phyloP scores from a whole-genome alignment of 1,284 basidiomycete species.

The Puccinia hordei region DNA sequence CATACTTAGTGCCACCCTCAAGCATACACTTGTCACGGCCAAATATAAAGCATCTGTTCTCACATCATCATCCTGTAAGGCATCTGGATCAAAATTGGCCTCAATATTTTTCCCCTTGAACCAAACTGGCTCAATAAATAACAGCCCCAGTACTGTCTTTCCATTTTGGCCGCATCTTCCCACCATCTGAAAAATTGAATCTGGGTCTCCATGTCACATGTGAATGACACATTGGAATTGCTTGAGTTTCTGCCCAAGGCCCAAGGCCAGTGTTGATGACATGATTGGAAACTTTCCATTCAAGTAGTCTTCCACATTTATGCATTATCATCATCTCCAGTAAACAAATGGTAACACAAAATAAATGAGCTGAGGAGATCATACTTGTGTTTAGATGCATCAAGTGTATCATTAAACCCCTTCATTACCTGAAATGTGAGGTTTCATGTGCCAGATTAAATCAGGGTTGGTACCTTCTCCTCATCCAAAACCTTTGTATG shows the following conservation, averaged over 20 bases:
- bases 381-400: background rate
- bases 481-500: background rate
- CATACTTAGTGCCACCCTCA: background rate
- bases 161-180: conserved; percentile 9
- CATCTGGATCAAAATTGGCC: background rate
- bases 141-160: background rate
- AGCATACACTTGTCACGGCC: background rate
- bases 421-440: conserved; percentile 14
- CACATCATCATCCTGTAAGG: background rate
- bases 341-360: background rate
- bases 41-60: conserved; percentile 13
- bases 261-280: conserved; percentile 1
- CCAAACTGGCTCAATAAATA: conserved; percentile 1
- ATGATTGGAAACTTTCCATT: background rate
- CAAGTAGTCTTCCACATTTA: background rate
- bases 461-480: background rate
- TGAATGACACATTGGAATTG: background rate
- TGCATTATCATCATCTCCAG: background rate
- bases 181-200: conserved; percentile 24
- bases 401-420: background rate
- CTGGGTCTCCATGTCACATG: conserved; percentile 18
- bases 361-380: background rate
- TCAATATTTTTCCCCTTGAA: background rate
- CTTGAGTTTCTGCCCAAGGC: conserved; percentile 8
- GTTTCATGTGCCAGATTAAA: background rate